Base-by-base conservation (phyloP, 148 eudicot genomes). In the Tetragonia tetragonoides region DNA sequence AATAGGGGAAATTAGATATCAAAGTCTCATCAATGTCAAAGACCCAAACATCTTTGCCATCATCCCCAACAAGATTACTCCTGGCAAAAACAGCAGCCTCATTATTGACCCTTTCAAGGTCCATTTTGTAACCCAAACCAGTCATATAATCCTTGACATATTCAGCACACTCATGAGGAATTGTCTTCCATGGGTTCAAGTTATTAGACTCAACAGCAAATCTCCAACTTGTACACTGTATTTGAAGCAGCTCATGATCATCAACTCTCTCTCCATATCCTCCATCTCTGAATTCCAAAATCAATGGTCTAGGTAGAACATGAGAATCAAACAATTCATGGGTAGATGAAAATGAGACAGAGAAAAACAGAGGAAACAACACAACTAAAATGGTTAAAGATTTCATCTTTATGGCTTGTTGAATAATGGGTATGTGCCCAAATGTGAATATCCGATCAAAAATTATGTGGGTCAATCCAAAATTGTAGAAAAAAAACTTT, bases 1-100 rank as follows among this genome's bases (percentile, higher is more conserved):
- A 95, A 84, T 95, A 95, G 15, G 99, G 97, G 15, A 95, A 87
- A 90, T 95, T 89, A n/a, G 94, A 93, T 15, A 95, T 84, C 85
- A 93, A 81, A 79, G 97, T 95, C 86, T 95, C 97, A 79, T 95
- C 97, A 46, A 95, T 53, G 71, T 95, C 99, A 80, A 95, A 95
- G n/a, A 95, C 78, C 99, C 99, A 95, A 74, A 67, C 87, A 84
- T 89, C 90, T 41, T 82, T 91, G 1, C 89, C 91, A 85, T 91
- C 97, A 41, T 70, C 85, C 9, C 77, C 82, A 83, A 89, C 73
- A 63, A 66, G 23, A 17, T 90, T 53, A 53, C 87, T 83, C 41
- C 42, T 89, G 18, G 97, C 97, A 79, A 76, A 90, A 10, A 42
- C 53, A 20, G 63, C 68, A 38, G 97, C 93, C 83, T 93, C 97